A percentile compares a stretch with the other conserved stretches of the same genome.
phyloP scores from a whole-genome alignment of 2,329 filamentous ascomycete species.

The Parastagonospora avenae region DNA sequence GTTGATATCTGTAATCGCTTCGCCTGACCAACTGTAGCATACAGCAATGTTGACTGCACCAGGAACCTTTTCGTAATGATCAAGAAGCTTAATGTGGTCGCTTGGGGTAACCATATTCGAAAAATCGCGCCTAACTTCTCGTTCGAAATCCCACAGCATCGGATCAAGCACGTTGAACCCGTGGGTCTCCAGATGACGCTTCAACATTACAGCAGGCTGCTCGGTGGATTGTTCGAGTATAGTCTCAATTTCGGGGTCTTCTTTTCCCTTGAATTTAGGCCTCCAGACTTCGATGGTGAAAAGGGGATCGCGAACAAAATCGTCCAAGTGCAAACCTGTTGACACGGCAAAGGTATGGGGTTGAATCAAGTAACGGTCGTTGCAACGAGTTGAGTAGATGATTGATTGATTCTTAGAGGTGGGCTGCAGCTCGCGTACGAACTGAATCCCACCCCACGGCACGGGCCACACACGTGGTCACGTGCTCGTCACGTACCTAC shows the following conservation, averaged over 20 bases:
- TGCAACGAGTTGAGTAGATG: no score
- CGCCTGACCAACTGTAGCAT: neutral
- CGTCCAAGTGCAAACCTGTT: no score
- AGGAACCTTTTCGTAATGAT: neutral
- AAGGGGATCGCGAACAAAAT: neutral
- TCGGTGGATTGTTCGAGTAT: neutral
- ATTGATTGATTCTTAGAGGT: no score
- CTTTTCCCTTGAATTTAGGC: neutral
- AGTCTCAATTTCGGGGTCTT: neutral
- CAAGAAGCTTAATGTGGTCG: neutral
- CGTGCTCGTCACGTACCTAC: no score
- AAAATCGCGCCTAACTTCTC: no score
- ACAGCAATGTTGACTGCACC: neutral
- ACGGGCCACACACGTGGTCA: no score
- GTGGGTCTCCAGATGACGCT: neutral
- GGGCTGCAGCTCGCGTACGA: no score
- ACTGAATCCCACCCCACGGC: no score
- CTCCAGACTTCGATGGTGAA: neutral
- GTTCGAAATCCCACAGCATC: neutral
- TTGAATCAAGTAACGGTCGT: no score
- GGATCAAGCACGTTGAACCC: neutral
- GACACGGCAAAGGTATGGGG: no score
- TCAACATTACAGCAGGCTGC: neutral
- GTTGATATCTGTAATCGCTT: neutral
- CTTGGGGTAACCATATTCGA: no score